Conservation (phyloP, 1,284 basidiomycete species). For the Anthracocystis setariae region DNA sequence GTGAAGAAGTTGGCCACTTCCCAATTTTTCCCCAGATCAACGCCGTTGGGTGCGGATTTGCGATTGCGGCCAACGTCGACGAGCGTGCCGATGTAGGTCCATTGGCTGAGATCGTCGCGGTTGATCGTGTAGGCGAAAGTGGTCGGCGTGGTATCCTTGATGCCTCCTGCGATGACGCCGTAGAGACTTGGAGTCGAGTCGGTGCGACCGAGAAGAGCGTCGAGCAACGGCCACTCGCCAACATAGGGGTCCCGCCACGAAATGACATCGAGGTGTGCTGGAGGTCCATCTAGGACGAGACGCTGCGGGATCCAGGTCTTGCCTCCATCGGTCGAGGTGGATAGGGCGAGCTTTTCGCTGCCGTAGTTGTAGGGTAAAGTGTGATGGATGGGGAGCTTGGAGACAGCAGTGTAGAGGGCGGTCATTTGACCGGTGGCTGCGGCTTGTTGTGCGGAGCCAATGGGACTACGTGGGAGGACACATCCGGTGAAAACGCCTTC, state of each 20-base stretch:
- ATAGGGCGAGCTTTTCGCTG: slow-evolving; percentile 51
- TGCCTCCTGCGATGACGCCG: slow-evolving; percentile 52
- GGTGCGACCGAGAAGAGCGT: slow-evolving; percentile 30
- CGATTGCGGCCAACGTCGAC: slow-evolving; percentile 40
- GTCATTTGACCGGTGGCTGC: slow-evolving; percentile 36
- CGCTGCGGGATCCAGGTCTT: slow-evolving; percentile 40
- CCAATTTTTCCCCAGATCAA: slow-evolving; percentile 57
- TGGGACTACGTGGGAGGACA: slow-evolving; percentile 43
- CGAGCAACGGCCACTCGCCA: slow-evolving; percentile 47
- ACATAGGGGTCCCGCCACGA: slow-evolving; percentile 59
- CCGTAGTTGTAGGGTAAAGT: slow-evolving; percentile 50
- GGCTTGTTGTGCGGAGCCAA: slow-evolving; percentile 16
- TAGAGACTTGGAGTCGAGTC: slow-evolving; percentile 21
- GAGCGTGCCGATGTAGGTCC: slow-evolving; percentile 47
- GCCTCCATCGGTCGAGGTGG: slow-evolving; percentile 51
- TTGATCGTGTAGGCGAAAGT: slow-evolving; percentile 52
- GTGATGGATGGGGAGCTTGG: slow-evolving; percentile 53
- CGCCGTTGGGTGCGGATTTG: slow-evolving; percentile 32
- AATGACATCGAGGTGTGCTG: slow-evolving; percentile 43
- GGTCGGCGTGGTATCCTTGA: slow-evolving; percentile 45
- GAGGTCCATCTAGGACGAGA: slow-evolving; percentile 42
- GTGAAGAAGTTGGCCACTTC: slow-evolving; percentile 57
- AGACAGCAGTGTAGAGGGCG: slow-evolving; percentile 57
- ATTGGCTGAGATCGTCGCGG: slow-evolving; percentile 36
- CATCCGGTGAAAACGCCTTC: slow-evolving; percentile 57